Evolutionary conservation across 495 filamentous ascomycete species (phyloP).

Genomic region (Penicillium parvum): DNA sequence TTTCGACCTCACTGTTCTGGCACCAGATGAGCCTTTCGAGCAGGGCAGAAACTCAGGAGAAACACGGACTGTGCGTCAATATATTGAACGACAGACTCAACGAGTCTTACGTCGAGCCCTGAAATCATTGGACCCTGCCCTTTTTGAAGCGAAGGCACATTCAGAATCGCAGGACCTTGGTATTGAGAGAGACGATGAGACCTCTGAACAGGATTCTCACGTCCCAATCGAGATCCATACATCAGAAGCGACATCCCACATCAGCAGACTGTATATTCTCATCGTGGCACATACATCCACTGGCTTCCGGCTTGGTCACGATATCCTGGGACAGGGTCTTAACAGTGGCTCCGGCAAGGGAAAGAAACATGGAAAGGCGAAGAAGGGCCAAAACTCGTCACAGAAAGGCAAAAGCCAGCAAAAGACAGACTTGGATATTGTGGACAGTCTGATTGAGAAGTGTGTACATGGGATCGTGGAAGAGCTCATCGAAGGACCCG

Average conservation of each 20-base stretch:
- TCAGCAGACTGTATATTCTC: constrained; percentile 63
- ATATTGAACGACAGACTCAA: constrained; percentile 8
- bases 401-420: neutral
- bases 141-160: constrained; percentile 2
- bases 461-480: constrained; percentile 55
- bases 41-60: neutral
- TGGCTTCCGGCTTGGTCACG: constrained; percentile 61
- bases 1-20: constrained; percentile 59
- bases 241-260: constrained; percentile 54
- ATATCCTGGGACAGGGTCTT: too few relatives aligned
- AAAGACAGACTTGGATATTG: constrained; percentile 1
- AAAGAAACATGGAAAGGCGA: too few relatives aligned
- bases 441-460: constrained; percentile 32
- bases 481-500: constrained; percentile 44
- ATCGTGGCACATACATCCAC: constrained; percentile 64
- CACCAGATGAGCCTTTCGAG: constrained; percentile 31
- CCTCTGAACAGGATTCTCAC: constrained; percentile 4
- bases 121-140: constrained; percentile 6
- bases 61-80: constrained; percentile 9
- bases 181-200: neutral
- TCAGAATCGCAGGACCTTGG: neutral
- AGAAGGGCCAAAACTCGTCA: constrained; percentile 5
- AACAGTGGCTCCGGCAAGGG: too few relatives aligned
- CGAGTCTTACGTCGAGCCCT: constrained; percentile 9
- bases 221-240: constrained; percentile 44